These are phyloP conservation scores for Myrica gale DNA, from an alignment of 306 rosid genomes.

Conservation along the genomic window DNA sequence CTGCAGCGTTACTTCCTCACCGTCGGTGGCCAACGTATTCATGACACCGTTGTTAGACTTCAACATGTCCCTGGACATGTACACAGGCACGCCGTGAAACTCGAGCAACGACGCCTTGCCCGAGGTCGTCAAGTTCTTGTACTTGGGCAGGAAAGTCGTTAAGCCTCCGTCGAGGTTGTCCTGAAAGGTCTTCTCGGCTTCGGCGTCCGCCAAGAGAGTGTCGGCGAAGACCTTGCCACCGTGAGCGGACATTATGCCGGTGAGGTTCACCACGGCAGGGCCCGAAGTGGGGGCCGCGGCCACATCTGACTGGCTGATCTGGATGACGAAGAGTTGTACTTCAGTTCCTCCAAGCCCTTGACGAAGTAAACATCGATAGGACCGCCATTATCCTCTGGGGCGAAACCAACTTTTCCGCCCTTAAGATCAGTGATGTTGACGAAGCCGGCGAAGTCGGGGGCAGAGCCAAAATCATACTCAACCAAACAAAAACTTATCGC, in stretches of 20 bases:
- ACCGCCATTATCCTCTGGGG: conserved; percentile 58
- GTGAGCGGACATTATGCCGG: conserved; percentile 58
- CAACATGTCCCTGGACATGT: conserved; percentile 48
- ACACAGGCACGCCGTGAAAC: conserved; percentile 69
- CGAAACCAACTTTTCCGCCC: conserved; percentile 83
- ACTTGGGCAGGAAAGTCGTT: conserved; percentile 65
- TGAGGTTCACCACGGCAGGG: conserved; percentile 57
- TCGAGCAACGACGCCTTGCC: conserved; percentile 56
- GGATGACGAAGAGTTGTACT: conserved; percentile 77
- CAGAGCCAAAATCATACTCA: too few relatives aligned
- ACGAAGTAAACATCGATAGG: conserved; percentile 50
- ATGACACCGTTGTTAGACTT: conserved; percentile 61
- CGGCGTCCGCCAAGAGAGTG: conserved; percentile 35
- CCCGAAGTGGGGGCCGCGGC: conserved; percentile 75
- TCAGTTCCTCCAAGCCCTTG: conserved; percentile 67
- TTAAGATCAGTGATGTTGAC: conserved; percentile 80
- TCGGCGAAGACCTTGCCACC: conserved; percentile 77
- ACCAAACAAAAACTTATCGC: too few relatives aligned
- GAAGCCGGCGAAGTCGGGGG: conserved; percentile 72
- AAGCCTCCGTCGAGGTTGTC: conserved; percentile 60
- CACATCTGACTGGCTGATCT: conserved; percentile 69
- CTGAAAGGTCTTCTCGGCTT: conserved; percentile 39
- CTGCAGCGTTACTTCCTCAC: conserved; percentile 56
- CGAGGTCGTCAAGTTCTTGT: conserved; percentile 56
- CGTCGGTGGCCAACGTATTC: conserved; percentile 89